Base-by-base conservation (phyloP, 1,284 basidiomycete genomes). In the Apiotrichum siamense region DNA sequence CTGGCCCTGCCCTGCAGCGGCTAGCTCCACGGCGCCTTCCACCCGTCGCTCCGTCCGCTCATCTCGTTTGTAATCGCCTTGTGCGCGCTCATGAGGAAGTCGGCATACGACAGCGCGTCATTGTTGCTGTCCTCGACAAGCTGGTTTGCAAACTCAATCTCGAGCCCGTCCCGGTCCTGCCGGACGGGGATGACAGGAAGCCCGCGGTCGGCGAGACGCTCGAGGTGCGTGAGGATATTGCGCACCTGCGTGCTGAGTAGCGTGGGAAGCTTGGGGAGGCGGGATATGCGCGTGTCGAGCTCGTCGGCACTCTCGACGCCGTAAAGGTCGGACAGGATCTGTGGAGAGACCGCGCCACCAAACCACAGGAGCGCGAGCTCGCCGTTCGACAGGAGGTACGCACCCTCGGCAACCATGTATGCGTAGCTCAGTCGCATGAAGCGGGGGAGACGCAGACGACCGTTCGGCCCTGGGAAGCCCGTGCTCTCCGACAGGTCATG, bases 121-220 rank as follows among this genome's bases (percentile, higher is more conserved):
- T 97, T 97, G 72, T 98, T 98, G 70, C 87, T 83, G 75, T 98
- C 96, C 76, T 99, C 96, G 13, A 97, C 83, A 15, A 99, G 78
- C 83, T 94, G 88, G 76, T 98, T 96, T 57, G 88, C 90, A 64
- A 94, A 93, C 70, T 98, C 96, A 47, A 98, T 83, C 76, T 99
- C 96, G 53, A 84, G 79, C 11, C 85, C 93, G 69, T 99, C 96
- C 66, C 91, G 78, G 67, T 97, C 91, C 70, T 98, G 96, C 15
- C 96, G 81, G 0, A 89, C 88, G 42, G 97, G 79, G 32, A 84
- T 75, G 54, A 97, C 80, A 48, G 86, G 88, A 37, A 82, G 61
- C 2, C 79, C 71, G 17, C 79, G 75, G 9, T 84, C 83, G 40
- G 77, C 77, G 33, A 89, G 79, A 56, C 84, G 81, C 47, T 82